Evolutionary conservation across 1,284 basidiomycete species (phyloP).

Genomic region (Earliella scabrosa): DNA sequence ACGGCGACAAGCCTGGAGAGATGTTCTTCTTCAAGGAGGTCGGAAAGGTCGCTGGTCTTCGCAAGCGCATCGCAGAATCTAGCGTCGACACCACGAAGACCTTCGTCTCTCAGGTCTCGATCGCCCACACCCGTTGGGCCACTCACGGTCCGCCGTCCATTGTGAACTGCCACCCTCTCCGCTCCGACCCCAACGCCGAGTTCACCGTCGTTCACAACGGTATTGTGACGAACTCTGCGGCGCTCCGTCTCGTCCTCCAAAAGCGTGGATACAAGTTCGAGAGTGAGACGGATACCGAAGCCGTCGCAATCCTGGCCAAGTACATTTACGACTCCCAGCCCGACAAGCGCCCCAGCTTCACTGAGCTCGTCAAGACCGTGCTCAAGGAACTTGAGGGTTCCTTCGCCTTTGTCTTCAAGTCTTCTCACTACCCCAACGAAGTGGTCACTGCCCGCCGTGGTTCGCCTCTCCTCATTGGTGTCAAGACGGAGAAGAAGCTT

Average conservation of each 20-base stretch:
- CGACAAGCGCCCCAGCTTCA: conserved; percentile 89
- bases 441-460: conserved; percentile 96
- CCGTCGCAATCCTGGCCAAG: conserved; percentile 94
- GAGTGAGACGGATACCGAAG: conserved; percentile 98
- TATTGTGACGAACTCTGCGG: conserved; percentile 95
- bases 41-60: conserved; percentile 95
- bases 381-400: conserved; percentile 99
- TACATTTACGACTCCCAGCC: conserved; percentile 96
- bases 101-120: conserved; percentile 90
- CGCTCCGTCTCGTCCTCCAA: conserved; percentile 92
- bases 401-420: conserved; percentile 99
- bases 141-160: conserved; percentile 95
- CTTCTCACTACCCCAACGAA: conserved; percentile 94
- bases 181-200: conserved; percentile 81
- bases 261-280: conserved; percentile 96
- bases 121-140: conserved; percentile 99
- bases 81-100: conserved; percentile 82
- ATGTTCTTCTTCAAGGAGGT: conserved; percentile 97
- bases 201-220: conserved; percentile 99
- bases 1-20: conserved; percentile 86
- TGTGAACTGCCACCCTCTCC: conserved; percentile 95
- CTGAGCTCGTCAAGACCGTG: conserved; percentile 92
- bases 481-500: conserved; percentile 99
- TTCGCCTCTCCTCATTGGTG: conserved; percentile 96
- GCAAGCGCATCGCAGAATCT: conserved; percentile 88